phyloP scores from a whole-genome alignment of 2,329 filamentous ascomycete genomes.

The Sarocladiaceae sp. region DNA sequence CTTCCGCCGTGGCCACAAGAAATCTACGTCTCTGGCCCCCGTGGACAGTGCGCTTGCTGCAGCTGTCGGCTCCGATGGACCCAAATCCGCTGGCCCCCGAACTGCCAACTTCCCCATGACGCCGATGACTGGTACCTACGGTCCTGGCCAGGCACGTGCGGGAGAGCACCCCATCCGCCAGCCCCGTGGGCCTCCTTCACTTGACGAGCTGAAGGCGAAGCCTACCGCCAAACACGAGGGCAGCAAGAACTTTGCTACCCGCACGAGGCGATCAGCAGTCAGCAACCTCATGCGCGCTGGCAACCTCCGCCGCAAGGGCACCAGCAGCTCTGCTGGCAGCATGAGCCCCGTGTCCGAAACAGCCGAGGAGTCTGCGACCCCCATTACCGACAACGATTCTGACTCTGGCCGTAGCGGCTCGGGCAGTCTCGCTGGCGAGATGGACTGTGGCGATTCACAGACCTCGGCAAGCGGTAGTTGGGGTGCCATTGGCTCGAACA shows the following conservation, averaged over 20 bases:
- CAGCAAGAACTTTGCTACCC: constrained; percentile 94
- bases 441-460: constrained; percentile 48
- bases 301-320: constrained; percentile 74
- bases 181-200: constrained; percentile 81
- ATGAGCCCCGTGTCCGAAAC: constrained; percentile 87
- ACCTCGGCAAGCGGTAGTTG: constrained; percentile 60
- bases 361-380: constrained; percentile 59
- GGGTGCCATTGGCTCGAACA: constrained; percentile 82
- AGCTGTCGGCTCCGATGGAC: constrained; percentile 32
- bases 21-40: constrained; percentile 68
- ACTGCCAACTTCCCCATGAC: constrained; percentile 74
- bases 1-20: constrained; percentile 91
- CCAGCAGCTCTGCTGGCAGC: constrained; percentile 64
- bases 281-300: constrained; percentile 88
- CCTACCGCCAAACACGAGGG: constrained; percentile 91
- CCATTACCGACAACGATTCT: constrained; percentile 67
- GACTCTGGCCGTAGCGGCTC: constrained; percentile 67
- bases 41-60: constrained; percentile 45
- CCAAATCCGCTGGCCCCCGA: constrained; percentile 62
- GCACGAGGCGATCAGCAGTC: constrained; percentile 85
- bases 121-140: constrained; percentile 78
- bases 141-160: constrained; percentile 84
- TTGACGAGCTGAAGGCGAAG: constrained; percentile 85
- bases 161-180: constrained; percentile 93
- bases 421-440: constrained; percentile 72